phyloP scores from a whole-genome alignment of 768 basidiomycete genomes.

The Leccinum fibrillosum region DNA sequence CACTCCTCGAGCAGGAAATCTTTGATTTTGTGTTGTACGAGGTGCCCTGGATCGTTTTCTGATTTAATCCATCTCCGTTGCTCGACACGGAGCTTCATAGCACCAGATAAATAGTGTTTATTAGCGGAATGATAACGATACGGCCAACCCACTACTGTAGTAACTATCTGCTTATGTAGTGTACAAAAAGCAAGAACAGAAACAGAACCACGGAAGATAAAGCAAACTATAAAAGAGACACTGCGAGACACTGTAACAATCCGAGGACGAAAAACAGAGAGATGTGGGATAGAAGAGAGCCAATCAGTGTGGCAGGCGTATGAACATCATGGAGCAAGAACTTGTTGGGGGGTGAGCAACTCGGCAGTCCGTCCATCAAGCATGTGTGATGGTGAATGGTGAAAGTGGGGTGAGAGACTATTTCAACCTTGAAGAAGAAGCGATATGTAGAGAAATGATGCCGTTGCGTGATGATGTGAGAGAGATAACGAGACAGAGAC shows the following conservation, averaged over 20 bases:
- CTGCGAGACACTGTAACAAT: conserved; percentile 16
- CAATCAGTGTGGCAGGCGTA: conserved; percentile 9
- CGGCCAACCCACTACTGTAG: conserved; percentile 53
- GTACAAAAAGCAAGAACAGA: conserved; percentile 31
- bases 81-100: neutral
- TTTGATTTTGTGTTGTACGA: conserved; percentile 95
- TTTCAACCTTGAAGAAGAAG: conserved; percentile 18
- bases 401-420: conserved; percentile 8
- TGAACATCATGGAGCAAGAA: conserved; percentile 14
- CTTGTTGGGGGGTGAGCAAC: conserved; percentile 14
- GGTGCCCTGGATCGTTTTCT: conserved; percentile 83
- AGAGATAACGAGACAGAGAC: conserved; percentile 19
- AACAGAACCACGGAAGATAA: conserved; percentile 19
- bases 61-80: conserved; percentile 13
- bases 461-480: conserved; percentile 27
- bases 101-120: conserved; percentile 39
- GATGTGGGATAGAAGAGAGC: conserved; percentile 11
- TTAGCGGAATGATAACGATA: conserved; percentile 64
- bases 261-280: conserved; percentile 13
- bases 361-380: conserved; percentile 21
- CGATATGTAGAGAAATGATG: conserved; percentile 27
- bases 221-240: conserved; percentile 19
- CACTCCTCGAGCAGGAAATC: conserved; percentile 91
- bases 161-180: conserved; percentile 45
- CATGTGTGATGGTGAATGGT: conserved; percentile 14